Evolutionary conservation across 1,284 basidiomycete species (phyloP).

Genomic region (Marasmius sp.): DNA sequence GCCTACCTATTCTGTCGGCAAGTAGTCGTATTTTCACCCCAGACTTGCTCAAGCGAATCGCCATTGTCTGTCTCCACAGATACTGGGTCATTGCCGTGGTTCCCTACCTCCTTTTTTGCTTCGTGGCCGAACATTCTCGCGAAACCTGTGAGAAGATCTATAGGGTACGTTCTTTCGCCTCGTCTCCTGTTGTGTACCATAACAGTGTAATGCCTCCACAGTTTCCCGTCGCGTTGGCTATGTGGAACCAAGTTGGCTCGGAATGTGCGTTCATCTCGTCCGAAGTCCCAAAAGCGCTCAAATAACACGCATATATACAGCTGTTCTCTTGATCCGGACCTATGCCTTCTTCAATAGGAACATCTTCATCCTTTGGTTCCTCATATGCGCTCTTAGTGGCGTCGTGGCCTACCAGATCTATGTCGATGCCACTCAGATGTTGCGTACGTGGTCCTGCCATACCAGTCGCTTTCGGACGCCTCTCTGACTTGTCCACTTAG

Average conservation of each 20-base stretch:
- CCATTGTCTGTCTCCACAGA: conserved; percentile 30
- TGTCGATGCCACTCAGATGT: conserved; percentile 73
- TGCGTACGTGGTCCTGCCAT: conserved; percentile 44
- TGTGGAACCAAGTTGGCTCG: conserved; percentile 84
- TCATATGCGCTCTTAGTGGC: conserved; percentile 62
- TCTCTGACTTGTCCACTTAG: conserved; percentile 34
- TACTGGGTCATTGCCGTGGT: conserved; percentile 79
- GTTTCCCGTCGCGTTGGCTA: conserved; percentile 75
- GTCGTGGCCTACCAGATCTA: conserved; percentile 78
- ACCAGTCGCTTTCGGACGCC: conserved; percentile 11
- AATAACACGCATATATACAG: conserved; percentile 33
- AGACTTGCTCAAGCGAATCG: conserved; percentile 13
- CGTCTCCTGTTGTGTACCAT: conserved; percentile 7
- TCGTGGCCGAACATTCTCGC: conserved; percentile 61
- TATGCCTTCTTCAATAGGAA: conserved; percentile 84
- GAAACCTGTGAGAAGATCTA: conserved; percentile 66
- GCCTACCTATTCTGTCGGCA: conserved; percentile 80
- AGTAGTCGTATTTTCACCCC: conserved; percentile 25
- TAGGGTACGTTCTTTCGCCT: conserved; percentile 40
- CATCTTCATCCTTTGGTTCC: conserved; percentile 56
- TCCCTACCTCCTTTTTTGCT: conserved; percentile 72
- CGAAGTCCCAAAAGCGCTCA: conserved; percentile 8
- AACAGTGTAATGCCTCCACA: conserved; percentile 25
- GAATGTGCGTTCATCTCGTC: conserved; percentile 48
- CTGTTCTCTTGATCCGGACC: conserved; percentile 75